Evolutionary conservation across 768 basidiomycete genomes (phyloP).

Genomic region (Collybia sp.): DNA sequence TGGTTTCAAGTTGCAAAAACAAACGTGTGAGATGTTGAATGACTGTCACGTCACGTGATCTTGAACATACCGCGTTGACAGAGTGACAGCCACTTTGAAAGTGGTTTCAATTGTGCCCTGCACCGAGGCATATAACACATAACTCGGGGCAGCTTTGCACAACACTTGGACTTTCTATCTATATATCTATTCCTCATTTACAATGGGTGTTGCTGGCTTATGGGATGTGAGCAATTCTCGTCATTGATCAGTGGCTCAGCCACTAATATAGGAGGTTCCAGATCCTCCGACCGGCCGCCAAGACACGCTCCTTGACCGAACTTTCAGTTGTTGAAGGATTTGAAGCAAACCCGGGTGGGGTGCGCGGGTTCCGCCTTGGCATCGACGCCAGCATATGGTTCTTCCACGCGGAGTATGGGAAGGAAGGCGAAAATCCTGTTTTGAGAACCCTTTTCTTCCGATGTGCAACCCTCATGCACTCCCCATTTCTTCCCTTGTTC

Average conservation of each 20-base stretch:
- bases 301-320: conserved; percentile 71
- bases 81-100: no score
- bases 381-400: conserved; percentile 89
- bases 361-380: conserved; percentile 76
- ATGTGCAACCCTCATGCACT: conserved; percentile 69
- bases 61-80: no score
- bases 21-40: no score
- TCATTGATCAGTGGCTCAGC: not conserved
- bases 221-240: conserved; percentile 33
- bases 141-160: not conserved
- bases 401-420: conserved; percentile 71
- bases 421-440: conserved; percentile 84
- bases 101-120: no score
- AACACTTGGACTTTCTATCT: not conserved
- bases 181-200: not conserved
- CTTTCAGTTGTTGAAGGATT: conserved; percentile 76
- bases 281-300: conserved; percentile 69
- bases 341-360: conserved; percentile 52
- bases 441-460: conserved; percentile 82
- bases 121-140: no score
- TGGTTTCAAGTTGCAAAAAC: no score
- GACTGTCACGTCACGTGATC: no score
- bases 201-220: conserved; percentile 34
- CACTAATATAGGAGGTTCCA: conserved; percentile 15
- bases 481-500: conserved; percentile 83